Evolutionary conservation across 2,329 filamentous ascomycete species (phyloP).

Genomic region (Curvularia hawaiiensis): DNA sequence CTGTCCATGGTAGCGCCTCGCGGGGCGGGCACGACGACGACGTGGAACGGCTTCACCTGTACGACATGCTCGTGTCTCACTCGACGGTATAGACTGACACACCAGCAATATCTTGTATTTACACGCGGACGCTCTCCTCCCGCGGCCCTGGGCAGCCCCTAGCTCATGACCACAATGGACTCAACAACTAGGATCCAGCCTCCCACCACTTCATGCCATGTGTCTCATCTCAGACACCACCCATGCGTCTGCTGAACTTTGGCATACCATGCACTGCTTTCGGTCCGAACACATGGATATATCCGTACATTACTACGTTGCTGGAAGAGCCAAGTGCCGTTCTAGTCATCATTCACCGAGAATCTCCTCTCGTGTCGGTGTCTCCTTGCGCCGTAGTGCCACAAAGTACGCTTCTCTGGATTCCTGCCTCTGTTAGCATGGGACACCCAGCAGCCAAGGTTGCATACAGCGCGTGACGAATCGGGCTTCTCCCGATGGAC

Average conservation of each 20-base stretch:
- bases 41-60: background rate
- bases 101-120: background rate
- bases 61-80: background rate
- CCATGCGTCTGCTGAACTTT: background rate
- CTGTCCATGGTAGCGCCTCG: conserved; percentile 4
- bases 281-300: conserved; percentile 9
- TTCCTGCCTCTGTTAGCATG: conserved; percentile 59
- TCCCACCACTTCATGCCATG: background rate
- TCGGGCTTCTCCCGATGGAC: conserved; percentile 91
- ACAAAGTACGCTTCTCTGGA: conserved; percentile 89
- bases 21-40: background rate
- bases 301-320: background rate
- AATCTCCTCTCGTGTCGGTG: conserved; percentile 53
- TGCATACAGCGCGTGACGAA: conserved; percentile 76
- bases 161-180: too few relatives aligned
- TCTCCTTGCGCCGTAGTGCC: conserved; percentile 70
- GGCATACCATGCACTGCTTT: conserved; percentile 19
- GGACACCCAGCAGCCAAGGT: background rate
- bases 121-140: background rate
- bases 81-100: background rate
- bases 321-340: background rate
- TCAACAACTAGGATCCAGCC: background rate
- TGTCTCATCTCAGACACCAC: too few relatives aligned
- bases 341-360: conserved; percentile 39
- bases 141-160: too few relatives aligned